Percentiles rank a stretch among this genome's conserved stretches.
These are phyloP conservation scores for Sarcomyxa edulis DNA, from an alignment of 768 basidiomycete genomes.

Conservation along the genomic window DNA sequence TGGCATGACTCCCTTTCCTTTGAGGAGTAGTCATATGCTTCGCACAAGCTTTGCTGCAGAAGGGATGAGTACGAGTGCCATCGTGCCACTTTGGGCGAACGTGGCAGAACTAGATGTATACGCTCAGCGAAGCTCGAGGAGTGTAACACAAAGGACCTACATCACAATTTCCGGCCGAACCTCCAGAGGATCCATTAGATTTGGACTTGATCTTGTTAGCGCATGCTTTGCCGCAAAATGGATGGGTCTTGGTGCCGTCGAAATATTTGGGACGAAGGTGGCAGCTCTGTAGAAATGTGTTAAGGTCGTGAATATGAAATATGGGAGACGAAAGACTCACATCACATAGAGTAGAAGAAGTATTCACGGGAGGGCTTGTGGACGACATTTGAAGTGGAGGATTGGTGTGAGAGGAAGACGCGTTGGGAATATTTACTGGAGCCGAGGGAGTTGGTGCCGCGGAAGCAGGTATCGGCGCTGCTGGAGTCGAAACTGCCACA, in stretches of 20 bases:
- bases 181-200: conserved; percentile 19
- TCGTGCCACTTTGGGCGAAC: conserved; percentile 56
- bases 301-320: conserved; percentile 4
- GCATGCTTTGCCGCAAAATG: conserved; percentile 57
- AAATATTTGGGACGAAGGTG: conserved; percentile 49
- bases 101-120: conserved; percentile 44
- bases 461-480: conserved; percentile 17
- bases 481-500: conserved; percentile 16
- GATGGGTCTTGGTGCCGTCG: conserved; percentile 51
- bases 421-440: conserved; percentile 23
- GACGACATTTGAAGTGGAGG: conserved; percentile 15
- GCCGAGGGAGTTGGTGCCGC: conserved; percentile 22
- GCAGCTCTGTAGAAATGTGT: conserved; percentile 36
- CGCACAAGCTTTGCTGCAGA: conserved; percentile 61
- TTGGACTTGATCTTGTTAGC: conserved; percentile 20
- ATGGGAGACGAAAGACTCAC: conserved; percentile 26
- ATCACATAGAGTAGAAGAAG: conserved; percentile 40
- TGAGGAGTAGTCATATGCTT: conserved; percentile 33
- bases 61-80: conserved; percentile 53
- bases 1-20: conserved; percentile 16
- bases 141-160: conserved; percentile 26
- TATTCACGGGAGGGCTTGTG: conserved; percentile 22
- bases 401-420: conserved; percentile 19
- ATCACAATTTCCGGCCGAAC: conserved; percentile 40
- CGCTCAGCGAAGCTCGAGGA: neutral